Evolutionary conservation across 768 basidiomycete species (phyloP), one percentile per base, ranked within the genome.

Genomic region (Tylopilus balloui): DNA sequence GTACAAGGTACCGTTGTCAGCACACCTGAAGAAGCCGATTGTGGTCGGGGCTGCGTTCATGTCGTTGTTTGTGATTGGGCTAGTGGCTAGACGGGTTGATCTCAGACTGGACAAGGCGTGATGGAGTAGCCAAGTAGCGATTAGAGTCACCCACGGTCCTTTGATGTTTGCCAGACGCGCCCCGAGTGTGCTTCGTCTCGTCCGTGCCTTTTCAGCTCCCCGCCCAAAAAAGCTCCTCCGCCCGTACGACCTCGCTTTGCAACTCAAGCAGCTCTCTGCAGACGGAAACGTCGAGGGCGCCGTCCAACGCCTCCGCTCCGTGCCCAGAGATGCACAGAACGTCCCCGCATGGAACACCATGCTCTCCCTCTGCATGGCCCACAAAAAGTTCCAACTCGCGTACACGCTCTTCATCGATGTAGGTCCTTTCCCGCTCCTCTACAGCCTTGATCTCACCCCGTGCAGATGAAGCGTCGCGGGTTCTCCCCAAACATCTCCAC

Each of bases 1-100:
- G 31, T 98, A 98, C 76, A 83, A 78, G 57, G 86, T 95, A 36
- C 83, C 91, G 11, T 59, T 83, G 47, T 73, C 77, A 35, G 85
- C 91, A n/a, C 87, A 92, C 65, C 67, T 96, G 51, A 86, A 84
- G 68, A 98, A 98, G 69, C 90, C 91, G 1, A 47, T 89, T 24
- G 81, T 85, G 11, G 90, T 94, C 23, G 80, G 84, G 9, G 72
- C 74, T 15, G 89, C 84, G 2, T 81, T 87, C 66, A 69, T 88
- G 45, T 72, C 74, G 37, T 51, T 92, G 39, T 94, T 94, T 67
- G 63, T 71, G 53, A 63, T 73, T 47, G 73, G 68, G 37, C 65
- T 74, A 54, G 66, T 59, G 24, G 69, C 73, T 53, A 74, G 76
- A 61, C 72, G 83, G 21, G 70, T 83, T 20, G 78, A 82, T 58